A percentile compares a stretch with the other conserved stretches of the same genome.
Evolutionary conservation across 2,329 filamentous ascomycete species (phyloP).

Genomic region (Lomentospora prolificans): DNA sequence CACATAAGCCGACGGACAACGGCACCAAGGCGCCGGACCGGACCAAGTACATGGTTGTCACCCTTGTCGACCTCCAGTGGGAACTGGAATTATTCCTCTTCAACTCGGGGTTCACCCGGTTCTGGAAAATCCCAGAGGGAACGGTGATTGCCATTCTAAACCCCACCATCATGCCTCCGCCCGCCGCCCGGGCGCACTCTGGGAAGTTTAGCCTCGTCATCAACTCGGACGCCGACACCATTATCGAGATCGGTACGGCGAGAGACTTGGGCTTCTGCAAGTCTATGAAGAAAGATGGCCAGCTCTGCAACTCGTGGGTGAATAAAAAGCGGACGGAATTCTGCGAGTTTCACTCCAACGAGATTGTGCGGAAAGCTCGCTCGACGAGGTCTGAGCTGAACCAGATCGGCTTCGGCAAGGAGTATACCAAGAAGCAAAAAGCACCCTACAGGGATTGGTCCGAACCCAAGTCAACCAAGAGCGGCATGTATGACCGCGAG

Average conservation of each 20-base stretch:
- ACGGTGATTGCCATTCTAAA: conserved; percentile 89
- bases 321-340: conserved; percentile 80
- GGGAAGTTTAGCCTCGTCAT: conserved; percentile 80
- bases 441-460: conserved; percentile 9
- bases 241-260: conserved; percentile 79
- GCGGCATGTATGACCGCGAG: conserved; percentile 4
- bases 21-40: conserved; percentile 43
- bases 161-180: conserved; percentile 81
- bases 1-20: conserved; percentile 40
- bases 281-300: conserved; percentile 72
- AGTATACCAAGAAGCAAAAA: conserved; percentile 20
- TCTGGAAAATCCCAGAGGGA: conserved; percentile 89
- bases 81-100: conserved; percentile 91
- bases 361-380: conserved; percentile 60
- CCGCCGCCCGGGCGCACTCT: conserved; percentile 62
- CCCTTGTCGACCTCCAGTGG: conserved; percentile 78
- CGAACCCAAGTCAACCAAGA: conserved; percentile 16
- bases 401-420: conserved; percentile 42
- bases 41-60: conserved; percentile 89
- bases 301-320: conserved; percentile 73
- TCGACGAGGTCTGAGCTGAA: conserved; percentile 71
- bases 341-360: conserved; percentile 87
- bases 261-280: conserved; percentile 86
- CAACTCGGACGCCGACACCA: conserved; percentile 74
- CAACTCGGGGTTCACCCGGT: conserved; percentile 78